Percentiles rank a stretch among this genome's conserved stretches.
These are phyloP conservation scores for Nothophoma quercina DNA, from an alignment of 2,329 filamentous ascomycete genomes.

Conservation along the genomic window DNA sequence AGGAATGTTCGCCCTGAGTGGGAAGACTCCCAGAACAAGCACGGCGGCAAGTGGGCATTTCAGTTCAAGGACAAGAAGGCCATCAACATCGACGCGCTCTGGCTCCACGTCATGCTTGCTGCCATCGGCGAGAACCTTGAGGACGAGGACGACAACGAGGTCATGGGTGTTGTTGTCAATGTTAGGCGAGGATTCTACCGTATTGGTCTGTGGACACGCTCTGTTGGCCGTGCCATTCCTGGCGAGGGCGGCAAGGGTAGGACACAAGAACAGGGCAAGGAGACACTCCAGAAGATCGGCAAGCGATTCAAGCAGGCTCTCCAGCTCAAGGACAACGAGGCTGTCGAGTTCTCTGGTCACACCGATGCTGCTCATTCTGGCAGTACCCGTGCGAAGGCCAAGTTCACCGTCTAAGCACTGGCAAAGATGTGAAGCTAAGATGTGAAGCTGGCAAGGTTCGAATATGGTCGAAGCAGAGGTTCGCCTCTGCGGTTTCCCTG, in stretches of 20 bases:
- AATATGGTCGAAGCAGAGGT: slow-evolving; percentile 4
- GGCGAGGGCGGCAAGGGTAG: slow-evolving; percentile 80
- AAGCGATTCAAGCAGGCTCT: slow-evolving; percentile 92
- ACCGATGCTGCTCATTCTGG: slow-evolving; percentile 92
- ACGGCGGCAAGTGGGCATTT: slow-evolving; percentile 98
- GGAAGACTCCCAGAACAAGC: slow-evolving; percentile 99
- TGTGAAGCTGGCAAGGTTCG: not conserved
- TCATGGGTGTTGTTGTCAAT: slow-evolving; percentile 99
- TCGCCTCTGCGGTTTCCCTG: slow-evolving; percentile 12
- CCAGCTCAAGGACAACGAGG: slow-evolving; percentile 76
- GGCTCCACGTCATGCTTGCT: slow-evolving; percentile 95
- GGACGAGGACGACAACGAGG: slow-evolving; percentile 90
- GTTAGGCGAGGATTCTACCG: slow-evolving; percentile 98
- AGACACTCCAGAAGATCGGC: slow-evolving; percentile 84
- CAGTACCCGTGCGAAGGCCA: slow-evolving; percentile 94
- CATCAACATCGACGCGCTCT: slow-evolving; percentile 91
- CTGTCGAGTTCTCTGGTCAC: slow-evolving; percentile 94
- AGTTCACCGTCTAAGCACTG: slow-evolving; percentile 76
- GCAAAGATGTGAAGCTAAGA: not conserved
- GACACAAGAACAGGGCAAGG: slow-evolving; percentile 80
- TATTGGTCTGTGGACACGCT: slow-evolving; percentile 96
- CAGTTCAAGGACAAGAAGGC: slow-evolving; percentile 95
- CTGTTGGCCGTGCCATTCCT: slow-evolving; percentile 83
- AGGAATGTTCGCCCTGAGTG: slow-evolving; percentile 95
- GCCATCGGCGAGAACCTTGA: slow-evolving; percentile 98